Evolutionary conservation across 371 early-diverging fungal species (phyloP).

Genomic region (Funneliformis caledonium): DNA sequence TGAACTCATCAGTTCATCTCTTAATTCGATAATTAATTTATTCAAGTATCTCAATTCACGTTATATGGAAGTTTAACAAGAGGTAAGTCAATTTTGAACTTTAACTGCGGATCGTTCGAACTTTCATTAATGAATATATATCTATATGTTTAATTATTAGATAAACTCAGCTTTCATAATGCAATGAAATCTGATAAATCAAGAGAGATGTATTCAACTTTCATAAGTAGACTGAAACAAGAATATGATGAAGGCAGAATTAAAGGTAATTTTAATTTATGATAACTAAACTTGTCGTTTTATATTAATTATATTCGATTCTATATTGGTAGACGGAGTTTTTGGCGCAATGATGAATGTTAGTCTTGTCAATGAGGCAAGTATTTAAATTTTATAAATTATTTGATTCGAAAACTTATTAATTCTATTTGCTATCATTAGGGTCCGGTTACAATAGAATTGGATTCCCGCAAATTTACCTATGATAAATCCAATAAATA

Average conservation of each 20-base stretch:
- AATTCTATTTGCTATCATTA: slow-evolving; percentile 22
- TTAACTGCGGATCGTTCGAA: neutral
- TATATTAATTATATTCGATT: neutral
- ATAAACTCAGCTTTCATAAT: slow-evolving; percentile 88
- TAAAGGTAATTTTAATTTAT: slow-evolving; percentile 57
- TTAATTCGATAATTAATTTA: neutral
- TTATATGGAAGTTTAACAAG: slow-evolving; percentile 75
- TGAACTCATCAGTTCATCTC: neutral
- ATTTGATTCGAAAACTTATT: neutral
- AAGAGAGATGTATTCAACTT: slow-evolving; percentile 71
- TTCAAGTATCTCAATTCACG: slow-evolving; percentile 85
- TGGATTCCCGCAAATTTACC: slow-evolving; percentile 72
- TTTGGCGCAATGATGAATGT: slow-evolving; percentile 92
- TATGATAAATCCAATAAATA: slow-evolving; percentile 31
- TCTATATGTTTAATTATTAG: slow-evolving; percentile 48
- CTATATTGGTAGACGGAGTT: slow-evolving; percentile 60
- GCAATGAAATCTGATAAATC: slow-evolving; percentile 78
- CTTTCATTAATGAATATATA: neutral
- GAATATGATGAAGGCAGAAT: slow-evolving; percentile 67
- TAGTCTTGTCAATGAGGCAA: slow-evolving; percentile 78
- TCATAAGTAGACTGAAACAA: slow-evolving; percentile 70
- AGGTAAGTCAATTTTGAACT: slow-evolving; percentile 48
- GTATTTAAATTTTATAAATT: neutral
- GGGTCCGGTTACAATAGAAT: slow-evolving; percentile 79
- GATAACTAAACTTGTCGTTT: neutral